phyloP scores from a whole-genome alignment of 2,329 filamentous ascomycete species.

The Epichloe gansuensis region DNA sequence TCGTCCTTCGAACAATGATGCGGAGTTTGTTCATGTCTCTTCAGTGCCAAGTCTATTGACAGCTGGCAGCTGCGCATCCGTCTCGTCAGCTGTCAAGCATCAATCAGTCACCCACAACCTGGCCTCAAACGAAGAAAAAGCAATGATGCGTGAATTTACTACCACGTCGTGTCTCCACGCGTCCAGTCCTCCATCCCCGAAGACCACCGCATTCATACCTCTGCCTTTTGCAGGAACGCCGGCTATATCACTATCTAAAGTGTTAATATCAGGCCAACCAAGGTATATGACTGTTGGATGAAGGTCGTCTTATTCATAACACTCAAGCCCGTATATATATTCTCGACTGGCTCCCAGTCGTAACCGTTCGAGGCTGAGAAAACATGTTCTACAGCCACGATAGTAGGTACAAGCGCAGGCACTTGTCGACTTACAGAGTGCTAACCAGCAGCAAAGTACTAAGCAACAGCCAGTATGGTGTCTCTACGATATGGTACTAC shows the following conservation, averaged over 20 bases:
- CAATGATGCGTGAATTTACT: neutral
- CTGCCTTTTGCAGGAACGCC: neutral
- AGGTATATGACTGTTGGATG: too few relatives aligned
- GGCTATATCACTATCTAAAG: neutral
- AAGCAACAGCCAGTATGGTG: conserved; percentile 75
- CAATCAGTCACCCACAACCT: neutral
- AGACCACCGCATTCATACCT: neutral
- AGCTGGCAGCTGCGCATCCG: neutral
- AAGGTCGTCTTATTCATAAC: neutral
- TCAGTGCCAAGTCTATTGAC: neutral
- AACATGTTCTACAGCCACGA: conserved; percentile 94
- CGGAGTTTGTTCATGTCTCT: neutral
- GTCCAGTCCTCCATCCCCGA: neutral
- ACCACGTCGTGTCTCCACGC: neutral
- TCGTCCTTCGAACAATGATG: neutral
- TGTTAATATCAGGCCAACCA: neutral
- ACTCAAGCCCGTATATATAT: neutral
- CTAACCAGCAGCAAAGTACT: conserved; percentile 49
- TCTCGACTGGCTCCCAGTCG: neutral
- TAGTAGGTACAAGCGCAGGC: conserved; percentile 38
- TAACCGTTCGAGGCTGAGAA: neutral
- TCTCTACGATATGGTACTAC: conserved; percentile 83
- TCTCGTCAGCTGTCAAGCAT: neutral
- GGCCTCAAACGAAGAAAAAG: neutral
- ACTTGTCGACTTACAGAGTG: neutral